Evolutionary conservation across 495 filamentous ascomycete genomes (phyloP).

Genomic region (Penicillium maclennaniae): DNA sequence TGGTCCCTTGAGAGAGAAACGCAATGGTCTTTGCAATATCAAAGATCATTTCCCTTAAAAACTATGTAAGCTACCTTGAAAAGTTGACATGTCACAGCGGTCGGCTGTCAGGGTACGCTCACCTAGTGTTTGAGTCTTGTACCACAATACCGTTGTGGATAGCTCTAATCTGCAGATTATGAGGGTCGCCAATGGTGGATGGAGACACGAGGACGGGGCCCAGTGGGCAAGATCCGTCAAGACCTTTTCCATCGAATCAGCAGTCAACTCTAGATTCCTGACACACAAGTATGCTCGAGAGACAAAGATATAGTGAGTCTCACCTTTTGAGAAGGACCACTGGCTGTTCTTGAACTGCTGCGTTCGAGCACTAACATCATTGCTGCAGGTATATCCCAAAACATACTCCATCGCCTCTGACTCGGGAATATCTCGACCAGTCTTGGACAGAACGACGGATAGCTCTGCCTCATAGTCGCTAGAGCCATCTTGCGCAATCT

Average conservation of each 20-base stretch:
- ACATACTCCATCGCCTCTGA: conserved; percentile 61
- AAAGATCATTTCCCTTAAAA: conserved; percentile 60
- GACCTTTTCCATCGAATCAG: not conserved
- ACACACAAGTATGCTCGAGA: not conserved
- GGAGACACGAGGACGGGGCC: not conserved
- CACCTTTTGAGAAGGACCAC: not conserved
- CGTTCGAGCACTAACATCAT: conserved; percentile 67
- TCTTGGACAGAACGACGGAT: conserved; percentile 61
- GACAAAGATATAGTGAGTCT: not conserved
- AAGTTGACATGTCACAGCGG: too few relatives aligned
- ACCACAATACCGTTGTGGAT: not conserved
- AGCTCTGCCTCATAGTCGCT: conserved; percentile 75
- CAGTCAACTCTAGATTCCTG: too few relatives aligned
- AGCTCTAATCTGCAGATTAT: not conserved
- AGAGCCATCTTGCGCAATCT: conserved; percentile 35
- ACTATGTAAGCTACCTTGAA: conserved; percentile 45
- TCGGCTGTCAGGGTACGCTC: too few relatives aligned
- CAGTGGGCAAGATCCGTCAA: not conserved
- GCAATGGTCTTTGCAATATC: conserved; percentile 35
- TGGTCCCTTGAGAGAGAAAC: conserved; percentile 65
- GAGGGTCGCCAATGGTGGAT: not conserved
- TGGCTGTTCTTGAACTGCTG: conserved; percentile 58
- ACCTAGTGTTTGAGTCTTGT: not conserved
- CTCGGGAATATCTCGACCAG: conserved; percentile 56
- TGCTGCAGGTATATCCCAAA: conserved; percentile 63